Base-by-base conservation (phyloP, 73 alveolate genomes). In the Tetrahymena malaccensis region DNA sequence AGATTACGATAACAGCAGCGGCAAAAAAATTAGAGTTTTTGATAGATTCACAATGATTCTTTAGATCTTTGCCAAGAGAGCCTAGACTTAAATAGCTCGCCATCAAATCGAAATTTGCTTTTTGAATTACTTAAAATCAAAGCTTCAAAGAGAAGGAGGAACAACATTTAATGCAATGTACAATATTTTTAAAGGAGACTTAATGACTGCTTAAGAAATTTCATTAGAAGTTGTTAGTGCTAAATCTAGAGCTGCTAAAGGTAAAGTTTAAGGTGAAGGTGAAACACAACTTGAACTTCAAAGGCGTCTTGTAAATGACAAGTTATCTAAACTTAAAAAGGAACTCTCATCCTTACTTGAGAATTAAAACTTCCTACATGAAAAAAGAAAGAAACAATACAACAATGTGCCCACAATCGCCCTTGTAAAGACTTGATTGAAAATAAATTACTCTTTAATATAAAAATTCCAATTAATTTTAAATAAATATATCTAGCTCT, bases 11-110 rank as follows among this genome's bases (percentile, higher is more conserved):
- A 94, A 70, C 34, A 85, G 94, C 31, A 35, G 70, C 34, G 95
- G 85, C 19, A 97, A 97, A 84, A 94, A 97, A 84, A 93, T 97
- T 56, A 93, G 96, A 96, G 98, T 98, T 16, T 95, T 98, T 43
- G 99, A 98, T 94, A 95, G 99, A 93, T 97, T 97, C 55, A 98
- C 98, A 8, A 98, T 98, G 83, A 98, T 98, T 94, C 96, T 98
- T 34, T 57, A 97, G 94, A 98, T 98, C n/a, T 98, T 98, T 96
- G 99, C 99, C 13, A 94, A 95, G 50, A 93, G 99, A 95, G 99
- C 99, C 1, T 94, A 96, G 43, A 44, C 98, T 27, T 94, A 96
- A 85, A 94, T 94, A 27, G 97, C 99, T 25, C 85, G 96, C 93
- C 95, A 96, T 6, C 95, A 98, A 85, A 96, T 98, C 19, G 99